phyloP scores from a whole-genome alignment of 306 rosid species.

The Dalbergia cochinchinensis region DNA sequence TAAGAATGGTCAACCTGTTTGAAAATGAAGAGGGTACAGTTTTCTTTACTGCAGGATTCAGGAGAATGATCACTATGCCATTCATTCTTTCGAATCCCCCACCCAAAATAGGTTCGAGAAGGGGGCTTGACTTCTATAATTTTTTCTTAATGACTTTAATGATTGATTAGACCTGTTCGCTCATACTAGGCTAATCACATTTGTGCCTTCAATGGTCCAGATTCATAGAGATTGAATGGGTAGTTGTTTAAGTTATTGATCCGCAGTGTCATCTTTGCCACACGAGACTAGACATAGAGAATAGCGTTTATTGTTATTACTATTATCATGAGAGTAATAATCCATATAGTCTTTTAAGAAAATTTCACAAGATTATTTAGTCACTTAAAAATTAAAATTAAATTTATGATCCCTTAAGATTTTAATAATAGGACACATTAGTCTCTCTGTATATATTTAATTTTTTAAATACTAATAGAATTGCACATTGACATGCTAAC shows the following conservation, averaged over 20 bases:
- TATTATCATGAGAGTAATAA: no score
- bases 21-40: background rate
- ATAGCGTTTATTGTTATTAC: no score
- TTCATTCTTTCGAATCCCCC: background rate
- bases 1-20: background rate
- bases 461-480: no score
- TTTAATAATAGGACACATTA: no score
- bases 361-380: no score
- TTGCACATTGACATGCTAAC: no score
- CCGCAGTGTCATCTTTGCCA: background rate
- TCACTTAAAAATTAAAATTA: no score
- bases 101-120: background rate
- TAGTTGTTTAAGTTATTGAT: background rate
- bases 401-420: no score
- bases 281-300: background rate
- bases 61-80: background rate
- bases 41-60: background rate
- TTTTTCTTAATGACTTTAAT: background rate
- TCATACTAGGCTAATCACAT: background rate
- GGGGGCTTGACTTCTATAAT: constrained; percentile 6
- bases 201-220: background rate
- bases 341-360: no score
- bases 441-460: no score
- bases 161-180: constrained; percentile 1
- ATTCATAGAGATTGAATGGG: background rate